Base-by-base conservation (phyloP, 2,329 filamentous ascomycete species). In the Amylocarpus encephaloides region DNA sequence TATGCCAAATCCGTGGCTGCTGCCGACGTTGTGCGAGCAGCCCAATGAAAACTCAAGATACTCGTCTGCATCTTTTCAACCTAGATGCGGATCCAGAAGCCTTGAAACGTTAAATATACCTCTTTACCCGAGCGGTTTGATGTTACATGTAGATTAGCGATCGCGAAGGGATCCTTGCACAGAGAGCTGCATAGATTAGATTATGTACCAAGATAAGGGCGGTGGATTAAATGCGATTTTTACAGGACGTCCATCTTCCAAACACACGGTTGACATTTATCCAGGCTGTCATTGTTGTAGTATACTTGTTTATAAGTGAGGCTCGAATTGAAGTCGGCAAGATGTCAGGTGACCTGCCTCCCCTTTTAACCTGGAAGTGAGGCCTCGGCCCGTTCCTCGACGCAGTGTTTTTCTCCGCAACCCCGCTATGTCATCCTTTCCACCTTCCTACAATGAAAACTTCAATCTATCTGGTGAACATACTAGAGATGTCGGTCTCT, bases 401-500 rank as follows among this genome's bases (percentile, higher is more conserved):
- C 5, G 16, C n/a, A n/a, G 16, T 10, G 34, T 16, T 12, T 36
- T 36, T 32, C 43, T 18, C 19, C 10, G n/a, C 16, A 46, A 35
- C 43, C 32, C 43, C 43, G 30, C 43, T n/a, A 26, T 13, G 16
- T 34, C 43, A 29, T 29, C 10, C 15, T 44, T 11, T 48, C 18
- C 19, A 15, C 6, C 45, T 26, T 26, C 22, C 22, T 26, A 33
- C 26, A 42, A 16, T 48, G 32, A n/a, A 43, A 13, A 26, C 15
- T 26, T 18, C 36, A 22, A 38, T 9, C 26, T 13, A 18, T 15
- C 40, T 6, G 43, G 15, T 19, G 12, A 36, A 33, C n/a, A 12
- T 35, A 15, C 40, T 13, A 34, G 12, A 7, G 26, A 39, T 10
- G n/a, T 36, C 46, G 46, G 50, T 46, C 46, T 34, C 45, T 43